Base-by-base conservation (phyloP, 345 rosid genomes). In the Ceriops zippeliana region DNA sequence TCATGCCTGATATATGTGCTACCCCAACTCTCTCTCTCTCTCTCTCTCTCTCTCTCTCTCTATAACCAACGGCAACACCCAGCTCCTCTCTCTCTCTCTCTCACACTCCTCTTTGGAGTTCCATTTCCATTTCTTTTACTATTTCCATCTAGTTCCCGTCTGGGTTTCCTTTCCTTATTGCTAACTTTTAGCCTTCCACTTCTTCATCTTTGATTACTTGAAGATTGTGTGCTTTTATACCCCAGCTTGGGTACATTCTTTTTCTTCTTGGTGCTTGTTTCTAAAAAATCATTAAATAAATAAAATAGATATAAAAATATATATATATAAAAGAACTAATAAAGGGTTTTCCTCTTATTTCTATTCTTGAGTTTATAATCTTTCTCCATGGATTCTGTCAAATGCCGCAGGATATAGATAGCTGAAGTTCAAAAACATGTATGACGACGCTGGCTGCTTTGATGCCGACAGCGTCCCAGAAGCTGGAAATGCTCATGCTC, bases 371-470 rank as follows among this genome's bases (percentile, higher is more conserved):
- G 16, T 15, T 42, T 42, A 42, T 42, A 15, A 42, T 42, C 49
- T 42, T 42, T 42, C 49, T 42, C 49, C 26, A 7, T 34, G 37
- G 37, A 7, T 34, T 70, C 1, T 9, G 37, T 53, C 4, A 34
- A 34, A 7, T 31, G 24, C 17, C 9, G 65, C n/a, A 34, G 49
- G 16, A 7, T 9, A 22, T 21, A 68, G 30, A 47, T 16, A 52
- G 0, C 42, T 35, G 47, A 37, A 56, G 16, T n/a, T 11, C 58
- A 37, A 13, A 34, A 75, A 76, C 7, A 82, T 83, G 93, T 76
- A 75, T 61, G 83, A 75, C 35, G 83, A 81, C 60, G 75, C 70
- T 31, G 84, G 63, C 62, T 82, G 76, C 62, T 88, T 81, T 78
- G 85, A 82, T 52, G 72, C 82, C 62, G 75, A 30, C 63, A 63